Evolutionary conservation across 2,329 filamentous ascomycete genomes (phyloP).

Genomic region (Pezicula radicicola): DNA sequence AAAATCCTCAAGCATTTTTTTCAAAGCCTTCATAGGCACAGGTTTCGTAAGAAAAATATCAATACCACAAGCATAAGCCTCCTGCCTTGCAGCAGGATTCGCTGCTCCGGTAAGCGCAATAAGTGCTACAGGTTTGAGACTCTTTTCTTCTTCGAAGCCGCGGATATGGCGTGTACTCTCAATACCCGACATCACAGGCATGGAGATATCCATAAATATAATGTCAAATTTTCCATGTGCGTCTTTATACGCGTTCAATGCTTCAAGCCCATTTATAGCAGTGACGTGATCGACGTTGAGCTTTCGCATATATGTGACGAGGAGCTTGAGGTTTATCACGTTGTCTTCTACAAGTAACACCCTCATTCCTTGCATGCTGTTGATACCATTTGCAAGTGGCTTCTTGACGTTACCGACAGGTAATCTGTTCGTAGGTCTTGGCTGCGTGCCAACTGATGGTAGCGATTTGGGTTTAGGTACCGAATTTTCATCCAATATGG

Average conservation of each 20-base stretch:
- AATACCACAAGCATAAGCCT: slow-evolving; percentile 49
- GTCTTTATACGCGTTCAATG: slow-evolving; percentile 34
- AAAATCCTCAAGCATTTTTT: slow-evolving; percentile 26
- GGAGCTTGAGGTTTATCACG: slow-evolving; percentile 34
- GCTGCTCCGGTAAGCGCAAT: slow-evolving; percentile 52
- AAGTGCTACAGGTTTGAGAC: slow-evolving; percentile 38
- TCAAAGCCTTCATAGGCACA: slow-evolving; percentile 32
- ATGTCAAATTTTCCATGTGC: slow-evolving; percentile 33
- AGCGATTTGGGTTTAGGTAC: too few species aligned
- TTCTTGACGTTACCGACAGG: not conserved
- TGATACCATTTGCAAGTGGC: not conserved
- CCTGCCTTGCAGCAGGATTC: slow-evolving; percentile 43
- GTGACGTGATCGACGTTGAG: slow-evolving; percentile 29
- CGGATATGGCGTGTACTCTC: slow-evolving; percentile 46
- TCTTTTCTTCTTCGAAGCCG: slow-evolving; percentile 40
- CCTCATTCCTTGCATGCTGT: slow-evolving; percentile 11
- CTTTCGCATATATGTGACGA: slow-evolving; percentile 28
- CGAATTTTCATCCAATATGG: too few species aligned
- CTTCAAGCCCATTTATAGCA: slow-evolving; percentile 44
- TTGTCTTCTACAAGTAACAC: slow-evolving; percentile 40
- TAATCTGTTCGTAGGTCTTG: not conserved
- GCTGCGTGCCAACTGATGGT: not conserved
- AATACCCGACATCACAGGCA: slow-evolving; percentile 52
- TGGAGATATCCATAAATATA: slow-evolving; percentile 52
- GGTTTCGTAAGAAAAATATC: slow-evolving; percentile 54